Base-by-base conservation (phyloP, 768 basidiomycete species). In the Mycena latifolia region DNA sequence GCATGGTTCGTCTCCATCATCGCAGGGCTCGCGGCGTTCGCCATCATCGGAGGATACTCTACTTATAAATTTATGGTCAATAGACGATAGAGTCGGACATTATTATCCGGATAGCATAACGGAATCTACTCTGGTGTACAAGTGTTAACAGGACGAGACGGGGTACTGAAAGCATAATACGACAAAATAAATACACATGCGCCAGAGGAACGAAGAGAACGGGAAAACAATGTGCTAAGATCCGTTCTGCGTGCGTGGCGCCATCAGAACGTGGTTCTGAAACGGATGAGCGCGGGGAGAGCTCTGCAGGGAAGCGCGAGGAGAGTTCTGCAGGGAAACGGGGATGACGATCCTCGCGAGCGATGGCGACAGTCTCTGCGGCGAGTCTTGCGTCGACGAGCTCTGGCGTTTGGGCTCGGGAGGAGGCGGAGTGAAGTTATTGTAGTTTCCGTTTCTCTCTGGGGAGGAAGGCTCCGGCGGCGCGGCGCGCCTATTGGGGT, bases 1-100 rank as follows among this genome's bases (percentile, higher is more conserved):
- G 80, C 81, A n/a, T 96, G 95, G 95, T 99, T 99, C 76, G 80
- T 86, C 41, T 88, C 92, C 18, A 98, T 98, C 69, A 89, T 99
- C 17, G 93, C 89, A 0, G 85, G 82, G 35, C 85, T 99, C 0
- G 88, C 88, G 2, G 89, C 89, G 0, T 93, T 99, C 76, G 97
- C 95, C 11, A 66, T 92, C 55, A 76, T 96, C 28, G 94, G 94
- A 3, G 92, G 91, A 3, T 93, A 91, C 76, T 86, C 89, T 29
- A 90, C 93, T 7, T 93, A 94, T 75, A 88, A 85, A 53, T 88
- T 94, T 73, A 91, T 94, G 90, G 82, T 88, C 48, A 76, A 81
- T 58, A 79, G 80, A 69, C 53, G 59, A 61, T 65, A 60, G 56
- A 46, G 15, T 50, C 24, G n/a, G 61, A 52, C 51, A 59, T 22